Percentiles rank a stretch among this genome's conserved stretches.
Conservation (phyloP, 495 filamentous ascomycete species). For the Xylaria grammica region DNA sequence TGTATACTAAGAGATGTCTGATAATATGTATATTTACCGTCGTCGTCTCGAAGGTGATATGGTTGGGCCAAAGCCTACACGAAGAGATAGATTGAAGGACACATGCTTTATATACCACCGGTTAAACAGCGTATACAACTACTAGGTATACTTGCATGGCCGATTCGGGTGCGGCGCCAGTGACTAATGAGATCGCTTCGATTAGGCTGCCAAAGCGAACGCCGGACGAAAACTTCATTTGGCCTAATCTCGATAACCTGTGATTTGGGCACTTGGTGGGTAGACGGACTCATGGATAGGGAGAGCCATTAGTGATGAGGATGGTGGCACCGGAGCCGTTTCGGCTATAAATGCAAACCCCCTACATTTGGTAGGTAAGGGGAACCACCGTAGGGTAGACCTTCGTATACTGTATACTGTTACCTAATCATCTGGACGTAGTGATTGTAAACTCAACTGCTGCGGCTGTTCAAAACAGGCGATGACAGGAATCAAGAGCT, state of each 20-base stretch:
- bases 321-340: conserved; percentile 8
- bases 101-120: neutral
- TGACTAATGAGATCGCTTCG: neutral
- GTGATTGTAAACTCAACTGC: too few relatives aligned
- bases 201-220: neutral
- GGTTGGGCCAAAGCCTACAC: neutral
- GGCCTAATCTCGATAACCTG: neutral
- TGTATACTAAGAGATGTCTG: neutral
- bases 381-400: too few relatives aligned
- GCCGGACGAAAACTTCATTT: too few relatives aligned
- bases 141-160: neutral
- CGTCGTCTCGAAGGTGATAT: neutral
- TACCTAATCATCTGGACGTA: too few relatives aligned
- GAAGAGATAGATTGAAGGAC: neutral
- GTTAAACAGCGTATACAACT: neutral
- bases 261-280: neutral
- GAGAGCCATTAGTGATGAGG: neutral
- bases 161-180: neutral
- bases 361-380: too few relatives aligned
- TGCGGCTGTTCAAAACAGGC: too few relatives aligned
- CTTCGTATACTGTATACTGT: too few relatives aligned
- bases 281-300: neutral
- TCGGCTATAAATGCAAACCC: conserved; percentile 8
- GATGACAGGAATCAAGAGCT: too few relatives aligned
- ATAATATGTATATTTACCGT: too few relatives aligned